Evolutionary conservation across 1,284 basidiomycete genomes (phyloP), one percentile per base, ranked within the genome.

Genomic region (Gastroboletus turbinatus): DNA sequence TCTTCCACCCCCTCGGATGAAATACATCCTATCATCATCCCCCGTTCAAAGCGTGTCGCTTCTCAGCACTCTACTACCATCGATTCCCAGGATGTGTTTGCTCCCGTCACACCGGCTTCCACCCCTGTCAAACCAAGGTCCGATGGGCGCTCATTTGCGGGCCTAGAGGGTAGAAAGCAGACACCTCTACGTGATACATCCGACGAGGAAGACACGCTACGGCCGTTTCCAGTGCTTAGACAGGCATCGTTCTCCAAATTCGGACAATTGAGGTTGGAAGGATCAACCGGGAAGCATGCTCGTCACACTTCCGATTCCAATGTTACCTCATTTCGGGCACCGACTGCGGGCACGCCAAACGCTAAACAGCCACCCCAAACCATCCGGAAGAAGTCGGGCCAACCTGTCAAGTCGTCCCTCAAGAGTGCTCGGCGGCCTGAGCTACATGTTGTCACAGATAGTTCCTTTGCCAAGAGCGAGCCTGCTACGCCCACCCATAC

Each of bases 351-450:
- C 17, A 16, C 53, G 6, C 43, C 63, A 58, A 55, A 35, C 46
- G 51, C 45, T 46, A 60, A 59, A 46, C 61, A 53, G 40, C 53
- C 44, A 23, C 44, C 60, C 19, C 57, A 60, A 50, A 52, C 63
- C 55, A 46, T 75, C 56, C 84, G 94, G 56, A 97, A 96, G 73
- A 97, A 97, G 75, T 94, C 92, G 25, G 94, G 95, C 33, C 90
- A 97, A 74, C 85, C 92, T 1, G 84, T 98, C 68, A 95, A 95
- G 72, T 88, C 94, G 3, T 95, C 94, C 2, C 81, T 98, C 64
- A 97, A 97, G 76, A 78, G 82, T 17, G 81, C 79, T 57, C 81
- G 78, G 63, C 82, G 78, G 38, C 73, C 73, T 50, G 75, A 75
- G 50, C 70, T 87, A 16, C 76, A 80, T 5, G 76, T 87, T 52